Conservation (phyloP, 2,329 filamentous ascomycete genomes). For the Hypoxylon sp. region DNA sequence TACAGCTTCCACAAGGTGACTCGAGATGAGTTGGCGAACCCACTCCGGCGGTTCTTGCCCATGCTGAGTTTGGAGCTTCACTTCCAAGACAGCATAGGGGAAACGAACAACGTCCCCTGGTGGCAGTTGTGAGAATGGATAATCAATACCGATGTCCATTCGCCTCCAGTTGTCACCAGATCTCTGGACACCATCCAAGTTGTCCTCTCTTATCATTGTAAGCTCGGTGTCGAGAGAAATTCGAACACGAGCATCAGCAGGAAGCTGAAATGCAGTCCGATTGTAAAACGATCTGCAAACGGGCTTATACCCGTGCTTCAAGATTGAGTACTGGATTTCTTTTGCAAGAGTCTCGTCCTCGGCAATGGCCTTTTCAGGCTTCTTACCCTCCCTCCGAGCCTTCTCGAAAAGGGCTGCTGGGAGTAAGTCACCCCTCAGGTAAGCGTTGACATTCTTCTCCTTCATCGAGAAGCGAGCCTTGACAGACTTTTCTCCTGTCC, state of each 20-base stretch:
- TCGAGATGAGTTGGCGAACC: slow-evolving; percentile 93
- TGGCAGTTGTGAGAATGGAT: slow-evolving; percentile 90
- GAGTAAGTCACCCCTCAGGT: slow-evolving; percentile 85
- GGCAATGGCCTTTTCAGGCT: slow-evolving; percentile 89
- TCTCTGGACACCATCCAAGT: slow-evolving; percentile 83
- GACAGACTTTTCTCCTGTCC: slow-evolving; percentile 99
- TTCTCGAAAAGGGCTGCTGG: slow-evolving; percentile 96
- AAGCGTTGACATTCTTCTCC: slow-evolving; percentile 97
- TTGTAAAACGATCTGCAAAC: slow-evolving; percentile 98
- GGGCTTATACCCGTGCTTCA: slow-evolving; percentile 88
- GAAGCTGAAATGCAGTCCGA: slow-evolving; percentile 96
- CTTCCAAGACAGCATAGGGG: slow-evolving; percentile 95
- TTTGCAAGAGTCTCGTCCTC: slow-evolving; percentile 90
- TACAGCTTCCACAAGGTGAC: slow-evolving; percentile 97
- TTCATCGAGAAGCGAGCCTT: slow-evolving; percentile 96
- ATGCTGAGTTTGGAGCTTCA: slow-evolving; percentile 96
- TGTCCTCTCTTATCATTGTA: slow-evolving; percentile 95
- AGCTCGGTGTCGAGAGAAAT: slow-evolving; percentile 97
- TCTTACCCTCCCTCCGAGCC: slow-evolving; percentile 94
- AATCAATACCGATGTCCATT: slow-evolving; percentile 98
- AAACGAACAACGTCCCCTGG: slow-evolving; percentile 89
- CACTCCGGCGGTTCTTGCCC: slow-evolving; percentile 96
- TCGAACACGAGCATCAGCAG: slow-evolving; percentile 93
- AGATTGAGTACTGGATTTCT: slow-evolving; percentile 93
- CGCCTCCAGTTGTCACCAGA: slow-evolving; percentile 93